A percentile compares a stretch with the other conserved stretches of the same genome.
Evolutionary conservation across 2,329 filamentous ascomycete species (phyloP).

Genomic region (Sporothrix schenckii): DNA sequence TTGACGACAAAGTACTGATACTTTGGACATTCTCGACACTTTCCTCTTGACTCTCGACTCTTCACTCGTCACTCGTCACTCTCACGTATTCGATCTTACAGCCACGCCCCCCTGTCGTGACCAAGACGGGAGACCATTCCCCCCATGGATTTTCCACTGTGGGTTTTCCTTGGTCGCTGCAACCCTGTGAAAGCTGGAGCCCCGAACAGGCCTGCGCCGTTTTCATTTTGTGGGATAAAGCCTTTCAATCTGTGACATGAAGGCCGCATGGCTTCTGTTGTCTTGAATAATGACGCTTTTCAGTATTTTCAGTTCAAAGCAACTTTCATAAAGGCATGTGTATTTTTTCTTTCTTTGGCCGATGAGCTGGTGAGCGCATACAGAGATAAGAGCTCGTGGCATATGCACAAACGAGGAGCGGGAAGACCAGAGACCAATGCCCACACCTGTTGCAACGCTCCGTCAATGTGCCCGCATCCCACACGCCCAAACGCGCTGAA

Average conservation of each 20-base stretch:
- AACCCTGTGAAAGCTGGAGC: constrained; percentile 12
- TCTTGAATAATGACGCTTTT: no score
- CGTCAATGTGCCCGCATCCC: neutral
- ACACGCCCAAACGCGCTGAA: neutral
- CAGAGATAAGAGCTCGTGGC: neutral
- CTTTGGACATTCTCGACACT: neutral
- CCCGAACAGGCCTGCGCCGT: constrained; percentile 1
- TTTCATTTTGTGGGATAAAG: neutral
- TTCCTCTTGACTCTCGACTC: no score
- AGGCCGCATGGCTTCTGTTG: no score
- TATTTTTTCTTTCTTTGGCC: no score
- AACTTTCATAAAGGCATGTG: no score
- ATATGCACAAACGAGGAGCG: neutral
- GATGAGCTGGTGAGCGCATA: neutral
- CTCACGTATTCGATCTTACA: neutral
- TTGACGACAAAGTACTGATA: constrained; percentile 26
- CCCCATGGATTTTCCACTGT: neutral
- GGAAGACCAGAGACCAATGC: neutral
- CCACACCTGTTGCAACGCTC: constrained; percentile 22
- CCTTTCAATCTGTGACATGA: no score
- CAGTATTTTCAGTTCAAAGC: no score
- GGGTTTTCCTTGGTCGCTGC: neutral
- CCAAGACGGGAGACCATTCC: constrained; percentile 5
- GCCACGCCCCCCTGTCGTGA: neutral
- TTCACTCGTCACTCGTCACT: neutral